Conservation (phyloP, 169 alveolate genomes). For the Sarcocystis neurona region DNA sequence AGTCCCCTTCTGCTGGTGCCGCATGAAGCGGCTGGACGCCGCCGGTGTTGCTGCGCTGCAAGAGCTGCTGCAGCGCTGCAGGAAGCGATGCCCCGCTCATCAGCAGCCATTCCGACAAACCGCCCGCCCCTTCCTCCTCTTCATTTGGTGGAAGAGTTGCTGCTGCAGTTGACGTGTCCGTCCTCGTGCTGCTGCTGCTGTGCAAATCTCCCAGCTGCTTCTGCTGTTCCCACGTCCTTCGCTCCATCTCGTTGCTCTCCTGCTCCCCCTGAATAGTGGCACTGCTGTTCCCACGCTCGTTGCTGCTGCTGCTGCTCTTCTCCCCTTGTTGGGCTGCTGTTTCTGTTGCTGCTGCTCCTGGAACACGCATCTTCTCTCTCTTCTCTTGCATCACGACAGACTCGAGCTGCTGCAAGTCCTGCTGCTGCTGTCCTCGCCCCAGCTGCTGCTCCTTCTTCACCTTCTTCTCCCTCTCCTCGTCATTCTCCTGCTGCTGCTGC, state of each 20-base stretch:
- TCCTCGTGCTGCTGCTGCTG: not conserved
- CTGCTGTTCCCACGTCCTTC: not conserved
- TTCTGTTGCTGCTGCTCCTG: not conserved
- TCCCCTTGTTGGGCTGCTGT: not conserved
- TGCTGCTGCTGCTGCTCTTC: not conserved
- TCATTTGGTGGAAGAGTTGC: too few relatives aligned
- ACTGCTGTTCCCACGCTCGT: not conserved
- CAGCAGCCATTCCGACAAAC: too few relatives aligned
- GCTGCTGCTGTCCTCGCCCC: not conserved
- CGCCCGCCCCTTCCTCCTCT: too few relatives aligned
- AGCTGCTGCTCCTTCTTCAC: not conserved
- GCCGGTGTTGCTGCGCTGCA: too few relatives aligned
- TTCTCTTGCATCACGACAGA: not conserved
- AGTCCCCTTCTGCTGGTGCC: not conserved
- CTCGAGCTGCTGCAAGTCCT: not conserved
- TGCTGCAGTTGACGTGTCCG: not conserved
- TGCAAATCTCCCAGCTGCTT: not conserved
- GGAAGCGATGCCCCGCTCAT: too few relatives aligned
- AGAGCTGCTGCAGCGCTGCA: too few relatives aligned
- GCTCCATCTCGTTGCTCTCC: not conserved
- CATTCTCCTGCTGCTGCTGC: too few relatives aligned
- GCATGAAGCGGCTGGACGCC: too few relatives aligned
- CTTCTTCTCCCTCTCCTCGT: not conserved
- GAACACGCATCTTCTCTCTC: not conserved
- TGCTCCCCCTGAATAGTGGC: not conserved